Conservation (phyloP, 2,329 filamentous ascomycete species). For the Pestalotiopsis sp. region DNA sequence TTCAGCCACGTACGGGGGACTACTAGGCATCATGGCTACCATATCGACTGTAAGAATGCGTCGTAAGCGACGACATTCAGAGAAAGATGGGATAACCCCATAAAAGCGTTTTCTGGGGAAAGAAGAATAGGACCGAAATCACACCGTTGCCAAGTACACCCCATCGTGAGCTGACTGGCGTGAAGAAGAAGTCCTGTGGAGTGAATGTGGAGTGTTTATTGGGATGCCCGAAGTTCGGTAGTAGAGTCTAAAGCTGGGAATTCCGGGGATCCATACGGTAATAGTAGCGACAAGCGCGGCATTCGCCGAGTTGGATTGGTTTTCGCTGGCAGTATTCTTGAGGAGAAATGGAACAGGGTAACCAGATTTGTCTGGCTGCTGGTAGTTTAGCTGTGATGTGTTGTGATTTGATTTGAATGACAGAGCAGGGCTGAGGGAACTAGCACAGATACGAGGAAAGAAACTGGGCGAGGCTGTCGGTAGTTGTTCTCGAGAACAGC, state of each 20-base stretch:
- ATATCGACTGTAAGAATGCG: background rate
- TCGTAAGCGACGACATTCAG: background rate
- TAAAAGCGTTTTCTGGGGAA: background rate
- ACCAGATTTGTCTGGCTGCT: background rate
- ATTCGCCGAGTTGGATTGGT: background rate
- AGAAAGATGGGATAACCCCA: background rate
- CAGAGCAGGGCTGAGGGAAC: background rate
- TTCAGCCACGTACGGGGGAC: background rate
- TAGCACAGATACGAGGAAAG: background rate
- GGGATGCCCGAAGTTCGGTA: background rate
- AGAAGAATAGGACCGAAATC: constrained; percentile 11
- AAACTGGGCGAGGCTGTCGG: no score
- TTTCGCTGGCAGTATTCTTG: background rate
- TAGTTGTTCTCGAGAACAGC: no score
- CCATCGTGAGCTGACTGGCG: background rate
- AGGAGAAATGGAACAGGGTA: background rate
- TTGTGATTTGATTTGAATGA: background rate
- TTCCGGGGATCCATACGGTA: background rate
- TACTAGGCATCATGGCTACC: background rate
- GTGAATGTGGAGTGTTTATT: background rate
- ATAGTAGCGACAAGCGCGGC: background rate
- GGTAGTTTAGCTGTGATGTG: background rate
- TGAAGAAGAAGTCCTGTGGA: constrained; percentile 3
- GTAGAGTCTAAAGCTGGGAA: background rate
- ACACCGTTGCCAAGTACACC: constrained; percentile 3